Evolutionary conservation across 257 asterid species (phyloP), one percentile per base, ranked within the genome.

Genomic region (Gentiana macrophylla): DNA sequence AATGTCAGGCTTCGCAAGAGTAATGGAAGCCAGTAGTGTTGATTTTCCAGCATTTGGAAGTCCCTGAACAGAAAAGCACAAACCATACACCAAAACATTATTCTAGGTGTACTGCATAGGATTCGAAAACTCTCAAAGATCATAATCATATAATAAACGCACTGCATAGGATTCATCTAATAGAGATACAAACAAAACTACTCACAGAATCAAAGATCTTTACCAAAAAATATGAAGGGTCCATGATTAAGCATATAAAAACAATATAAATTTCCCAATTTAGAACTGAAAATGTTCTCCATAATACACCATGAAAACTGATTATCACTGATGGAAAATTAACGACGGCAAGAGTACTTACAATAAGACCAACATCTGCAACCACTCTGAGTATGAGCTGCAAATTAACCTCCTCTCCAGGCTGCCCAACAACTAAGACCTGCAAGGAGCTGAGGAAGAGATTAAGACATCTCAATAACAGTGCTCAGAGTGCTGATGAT

Each of bases 1-100:
- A 66, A 92, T 88, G 54, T 92, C 97, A 49, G 98, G 98, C 71
- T 80, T 92, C 15, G 97, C 97, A 49, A 73, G 80, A 60, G 98
- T 92, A 56, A 82, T 85, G 64, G 97, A 83, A 48, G 93, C 95
- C 62, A 91, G 65, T 43, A 91, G 79, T 24, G 96, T 91, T 33
- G 98, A 91, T 70, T 91, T 91, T 65, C 96, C 98, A 52, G 98
- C 98, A 83, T 88, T 88, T 41, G 98, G 98, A 65, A 92, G 95
- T 54, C 97, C 98, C 98, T 92, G 62, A 68, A 58, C 58, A 61
- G 43, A 37, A 38, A 59, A 43, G 38, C 54, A 62, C n/a, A 50
- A 65, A 47, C 34, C 32, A 38, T 58, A 64, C 37, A 59, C 46
- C 35, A 12, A 4, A 24, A 11, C 12, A 4, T 7, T 34, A 62